Evolutionary conservation across 2,329 filamentous ascomycete genomes (phyloP), one percentile per base, ranked within the genome.

Genomic region (Truncatella angustata): DNA sequence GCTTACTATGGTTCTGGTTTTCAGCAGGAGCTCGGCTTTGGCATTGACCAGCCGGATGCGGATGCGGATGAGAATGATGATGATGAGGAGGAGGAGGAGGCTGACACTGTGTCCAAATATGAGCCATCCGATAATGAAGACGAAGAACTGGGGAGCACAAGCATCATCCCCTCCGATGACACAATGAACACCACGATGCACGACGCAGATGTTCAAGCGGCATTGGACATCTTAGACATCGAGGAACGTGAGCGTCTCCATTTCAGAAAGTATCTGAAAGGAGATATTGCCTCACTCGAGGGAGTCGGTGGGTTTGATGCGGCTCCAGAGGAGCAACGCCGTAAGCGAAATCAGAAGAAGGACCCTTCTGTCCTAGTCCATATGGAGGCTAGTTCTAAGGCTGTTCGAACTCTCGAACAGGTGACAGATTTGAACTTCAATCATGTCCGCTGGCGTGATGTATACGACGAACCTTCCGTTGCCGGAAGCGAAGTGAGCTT

Each of bases 261-360:
- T 30, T 50, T 40, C 26, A n/a, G 21, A 11, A 50, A 50, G 36
- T 50, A 50, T 21, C 47, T 50, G n/a, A 50, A 50, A 24, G 47
- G 47, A 30, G 47, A 50, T 5, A 36, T 50, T 9, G 18, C 4
- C 21, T 12, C 48, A 43, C 91, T 85, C 78, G 85, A 86, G 3
- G 89, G 89, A 16, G 92, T 92, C 88, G 81, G 82, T 49, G 78
- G 90, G n/a, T 91, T 92, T 64, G 89, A 93, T 67, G 84, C 89
- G 49, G 89, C 89, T 4, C 88, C 86, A 4, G 79, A 84, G 14
- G 82, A 87, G 55, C 87, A 88, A 77, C 86, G 84, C 60, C 80
- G 85, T 42, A 89, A 84, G 71, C 78, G 89, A 48, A 92, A 92
- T 64, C 89, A 93, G 69, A 84, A 87, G 61, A 93, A 93, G 67